Evolutionary conservation across 1,284 basidiomycete species (phyloP).

Genomic region (Blastosporella zonata): DNA sequence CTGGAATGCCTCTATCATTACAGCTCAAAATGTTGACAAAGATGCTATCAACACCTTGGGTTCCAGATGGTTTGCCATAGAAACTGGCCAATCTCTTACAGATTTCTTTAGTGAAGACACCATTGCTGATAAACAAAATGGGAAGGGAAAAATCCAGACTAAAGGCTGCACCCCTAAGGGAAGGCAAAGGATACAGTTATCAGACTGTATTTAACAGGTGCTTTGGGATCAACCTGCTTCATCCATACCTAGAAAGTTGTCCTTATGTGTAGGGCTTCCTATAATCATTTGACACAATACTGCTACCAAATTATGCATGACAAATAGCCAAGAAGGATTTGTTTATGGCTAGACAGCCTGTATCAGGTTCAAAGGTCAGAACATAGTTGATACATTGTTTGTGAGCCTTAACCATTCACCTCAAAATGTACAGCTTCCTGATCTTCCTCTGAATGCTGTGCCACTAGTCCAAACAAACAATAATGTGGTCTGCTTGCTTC

Average conservation of each 20-base stretch:
- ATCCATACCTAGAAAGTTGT: background rate
- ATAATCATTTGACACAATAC: constrained; percentile 22
- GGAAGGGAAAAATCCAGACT: background rate
- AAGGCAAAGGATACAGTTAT: background rate
- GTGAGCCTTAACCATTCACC: constrained; percentile 13
- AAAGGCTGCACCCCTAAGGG: background rate
- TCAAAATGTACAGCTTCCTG: constrained; percentile 8
- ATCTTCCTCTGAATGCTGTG: constrained; percentile 17
- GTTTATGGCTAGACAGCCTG: constrained; percentile 11
- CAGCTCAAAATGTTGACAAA: constrained; percentile 27
- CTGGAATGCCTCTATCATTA: constrained; percentile 32
- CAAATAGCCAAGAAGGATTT: constrained; percentile 14
- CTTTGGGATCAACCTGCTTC: constrained; percentile 21
- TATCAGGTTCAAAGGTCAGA: constrained; percentile 3
- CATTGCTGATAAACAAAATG: background rate
- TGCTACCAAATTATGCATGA: constrained; percentile 16
- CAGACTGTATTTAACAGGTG: constrained; percentile 8
- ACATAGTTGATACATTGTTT: constrained; percentile 15
- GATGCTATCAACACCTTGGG: constrained; percentile 31
- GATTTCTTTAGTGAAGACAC: constrained; percentile 26
- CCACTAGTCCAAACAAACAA: constrained; percentile 8
- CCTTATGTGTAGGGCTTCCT: constrained; percentile 13
- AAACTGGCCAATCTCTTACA: constrained; percentile 22
- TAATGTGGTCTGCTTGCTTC: background rate
- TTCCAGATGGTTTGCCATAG: constrained; percentile 25